Evolutionary conservation across 75 land plant genomes (phyloP).

Genomic region (Pinus tabuliformis): DNA sequence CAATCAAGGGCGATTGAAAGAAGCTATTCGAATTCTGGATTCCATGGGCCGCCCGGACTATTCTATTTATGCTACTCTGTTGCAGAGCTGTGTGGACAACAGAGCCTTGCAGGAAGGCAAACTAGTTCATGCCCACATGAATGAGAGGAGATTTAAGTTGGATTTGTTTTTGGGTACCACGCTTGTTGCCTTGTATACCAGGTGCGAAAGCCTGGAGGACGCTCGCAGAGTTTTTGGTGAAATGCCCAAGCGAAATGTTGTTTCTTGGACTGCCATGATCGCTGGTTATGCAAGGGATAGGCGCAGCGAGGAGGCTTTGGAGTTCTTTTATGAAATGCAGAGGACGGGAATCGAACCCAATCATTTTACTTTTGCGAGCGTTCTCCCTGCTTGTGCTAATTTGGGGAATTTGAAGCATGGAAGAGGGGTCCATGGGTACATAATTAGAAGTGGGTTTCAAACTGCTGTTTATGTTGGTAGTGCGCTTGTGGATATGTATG

Average conservation of each 20-base stretch:
- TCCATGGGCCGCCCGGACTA: not conserved
- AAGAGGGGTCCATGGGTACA: conserved; percentile 38
- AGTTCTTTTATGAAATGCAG: conserved; percentile 48
- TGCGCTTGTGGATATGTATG: conserved; percentile 79
- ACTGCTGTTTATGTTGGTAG: conserved; percentile 54
- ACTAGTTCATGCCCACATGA: conserved; percentile 5
- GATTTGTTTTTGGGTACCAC: conserved; percentile 15
- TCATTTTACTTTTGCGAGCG: conserved; percentile 46
- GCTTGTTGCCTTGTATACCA: not conserved
- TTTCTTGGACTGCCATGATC: conserved; percentile 70
- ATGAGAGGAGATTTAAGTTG: not conserved
- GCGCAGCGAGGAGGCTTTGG: conserved; percentile 37
- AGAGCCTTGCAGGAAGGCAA: conserved; percentile 3
- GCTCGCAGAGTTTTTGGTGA: conserved; percentile 5
- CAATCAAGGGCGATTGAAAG: not conserved
- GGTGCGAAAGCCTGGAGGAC: not conserved
- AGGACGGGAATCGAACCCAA: conserved; percentile 31
- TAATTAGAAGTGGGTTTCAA: conserved; percentile 14
- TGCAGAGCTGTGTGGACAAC: conserved; percentile 4
- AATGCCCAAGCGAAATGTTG: conserved; percentile 33
- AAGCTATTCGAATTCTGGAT: not conserved
- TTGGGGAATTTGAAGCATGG: conserved; percentile 35
- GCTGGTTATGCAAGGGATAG: conserved; percentile 36
- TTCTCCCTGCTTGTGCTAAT: conserved; percentile 55
- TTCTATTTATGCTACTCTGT: not conserved